Evolutionary conservation across 495 filamentous ascomycete species (phyloP).

Genomic region (Amorphotheca resinae): DNA sequence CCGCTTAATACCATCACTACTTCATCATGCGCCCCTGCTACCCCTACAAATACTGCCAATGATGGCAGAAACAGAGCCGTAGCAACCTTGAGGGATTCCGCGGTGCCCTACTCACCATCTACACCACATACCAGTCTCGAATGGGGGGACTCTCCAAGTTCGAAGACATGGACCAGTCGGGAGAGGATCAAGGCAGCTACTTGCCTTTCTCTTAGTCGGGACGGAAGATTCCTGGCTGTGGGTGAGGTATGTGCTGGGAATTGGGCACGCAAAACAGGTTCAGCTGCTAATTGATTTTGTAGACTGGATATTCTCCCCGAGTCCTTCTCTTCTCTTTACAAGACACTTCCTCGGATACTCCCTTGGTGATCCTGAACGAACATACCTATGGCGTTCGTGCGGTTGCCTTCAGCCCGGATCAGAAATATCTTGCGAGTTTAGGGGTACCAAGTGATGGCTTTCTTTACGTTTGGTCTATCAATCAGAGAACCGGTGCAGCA

Average conservation of each 20-base stretch:
- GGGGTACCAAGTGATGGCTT: conserved; percentile 88
- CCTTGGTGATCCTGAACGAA: conserved; percentile 75
- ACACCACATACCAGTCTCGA: conserved; percentile 23
- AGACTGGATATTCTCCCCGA: conserved; percentile 85
- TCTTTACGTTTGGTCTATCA: conserved; percentile 81
- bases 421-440: conserved; percentile 75
- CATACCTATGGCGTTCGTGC: conserved; percentile 83
- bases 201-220: conserved; percentile 81
- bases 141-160: conserved; percentile 45
- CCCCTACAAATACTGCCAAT: conserved; percentile 44
- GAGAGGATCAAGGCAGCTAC: conserved; percentile 93
- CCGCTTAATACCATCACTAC: conserved; percentile 34
- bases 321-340: conserved; percentile 80
- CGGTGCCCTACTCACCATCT: conserved; percentile 29
- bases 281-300: conserved; percentile 12
- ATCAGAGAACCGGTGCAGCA: conserved; percentile 69
- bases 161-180: conserved; percentile 67
- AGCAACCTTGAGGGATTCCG: conserved; percentile 42
- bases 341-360: conserved; percentile 65
- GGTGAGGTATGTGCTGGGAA: conserved; percentile 52
- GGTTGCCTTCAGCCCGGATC: conserved; percentile 80
- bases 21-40: conserved; percentile 42
- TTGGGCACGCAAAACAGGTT: not conserved
- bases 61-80: conserved; percentile 47
- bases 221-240: conserved; percentile 80